Evolutionary conservation across 1,284 basidiomycete genomes (phyloP).

Genomic region (Pseudozyma thailandica): DNA sequence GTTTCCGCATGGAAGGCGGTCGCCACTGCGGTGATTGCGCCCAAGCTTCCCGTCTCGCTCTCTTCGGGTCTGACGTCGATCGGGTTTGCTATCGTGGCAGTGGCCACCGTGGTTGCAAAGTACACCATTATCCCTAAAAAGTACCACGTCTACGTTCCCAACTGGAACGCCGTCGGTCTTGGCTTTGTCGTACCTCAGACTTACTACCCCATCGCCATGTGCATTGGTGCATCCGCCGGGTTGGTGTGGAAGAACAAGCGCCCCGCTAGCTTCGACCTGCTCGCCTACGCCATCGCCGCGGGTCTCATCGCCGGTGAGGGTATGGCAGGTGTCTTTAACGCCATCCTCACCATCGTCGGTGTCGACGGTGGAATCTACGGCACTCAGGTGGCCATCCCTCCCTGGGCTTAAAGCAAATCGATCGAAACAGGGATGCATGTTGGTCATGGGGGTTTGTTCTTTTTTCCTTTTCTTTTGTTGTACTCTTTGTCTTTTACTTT

Average conservation of each 20-base stretch:
- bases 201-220: constrained; percentile 63
- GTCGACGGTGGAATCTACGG: constrained; percentile 46
- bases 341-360: constrained; percentile 66
- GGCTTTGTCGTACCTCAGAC: constrained; percentile 72
- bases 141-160: constrained; percentile 74
- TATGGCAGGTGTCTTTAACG: constrained; percentile 77
- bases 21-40: constrained; percentile 72
- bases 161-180: constrained; percentile 76
- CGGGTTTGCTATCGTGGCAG: constrained; percentile 72
- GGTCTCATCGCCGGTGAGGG: constrained; percentile 78
- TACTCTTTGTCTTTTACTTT: background rate
- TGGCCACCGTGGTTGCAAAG: constrained; percentile 72
- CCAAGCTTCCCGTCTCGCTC: constrained; percentile 51
- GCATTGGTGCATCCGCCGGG: constrained; percentile 62
- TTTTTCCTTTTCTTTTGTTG: constrained; percentile 1
- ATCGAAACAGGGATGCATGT: background rate
- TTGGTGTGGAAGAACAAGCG: constrained; percentile 72
- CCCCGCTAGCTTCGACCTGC: constrained; percentile 70
- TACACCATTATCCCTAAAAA: constrained; percentile 73
- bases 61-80: constrained; percentile 75
- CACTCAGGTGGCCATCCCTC: constrained; percentile 48
- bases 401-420: constrained; percentile 49
- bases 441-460: constrained; percentile 17
- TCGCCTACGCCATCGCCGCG: constrained; percentile 75
- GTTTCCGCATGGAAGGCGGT: constrained; percentile 77